Conservation (phyloP, 2,329 filamentous ascomycete species). For the Phialophora tarda region DNA sequence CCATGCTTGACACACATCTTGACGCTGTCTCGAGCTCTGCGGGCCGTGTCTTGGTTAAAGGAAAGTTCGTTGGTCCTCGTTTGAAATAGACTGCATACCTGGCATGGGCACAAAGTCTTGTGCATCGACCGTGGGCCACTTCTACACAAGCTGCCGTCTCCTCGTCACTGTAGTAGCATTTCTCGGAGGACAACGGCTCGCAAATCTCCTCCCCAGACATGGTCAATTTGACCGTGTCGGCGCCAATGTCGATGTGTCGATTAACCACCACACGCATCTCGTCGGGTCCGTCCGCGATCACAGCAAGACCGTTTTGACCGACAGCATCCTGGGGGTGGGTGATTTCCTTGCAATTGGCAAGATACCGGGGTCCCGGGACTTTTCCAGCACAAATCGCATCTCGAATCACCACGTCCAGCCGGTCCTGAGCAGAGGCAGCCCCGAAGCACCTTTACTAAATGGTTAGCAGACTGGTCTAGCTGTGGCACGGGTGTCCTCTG, state of each 20-base stretch:
- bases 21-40: slow-evolving; percentile 52
- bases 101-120: slow-evolving; percentile 52
- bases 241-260: slow-evolving; percentile 47
- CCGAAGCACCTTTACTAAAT: slow-evolving; percentile 47
- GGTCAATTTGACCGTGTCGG: slow-evolving; percentile 53
- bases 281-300: slow-evolving; percentile 49
- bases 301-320: slow-evolving; percentile 50
- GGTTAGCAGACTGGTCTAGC: not conserved
- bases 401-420: slow-evolving; percentile 55
- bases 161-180: slow-evolving; percentile 55
- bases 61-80: not conserved
- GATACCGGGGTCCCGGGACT: slow-evolving; percentile 54
- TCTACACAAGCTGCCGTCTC: slow-evolving; percentile 57
- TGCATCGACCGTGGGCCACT: slow-evolving; percentile 48
- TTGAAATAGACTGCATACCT: slow-evolving; percentile 16
- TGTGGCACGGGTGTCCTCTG: not conserved
- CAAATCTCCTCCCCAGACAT: slow-evolving; percentile 50
- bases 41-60: slow-evolving; percentile 26
- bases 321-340: slow-evolving; percentile 50
- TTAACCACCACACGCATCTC: slow-evolving; percentile 51
- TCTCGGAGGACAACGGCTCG: slow-evolving; percentile 45
- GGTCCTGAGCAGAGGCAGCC: slow-evolving; percentile 54
- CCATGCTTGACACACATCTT: slow-evolving; percentile 52
- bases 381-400: slow-evolving; percentile 57
- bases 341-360: slow-evolving; percentile 58